These are phyloP conservation scores for Phytophthora megakarya DNA, from an alignment of 352 stramenopile genomes.

Conservation along the genomic window DNA sequence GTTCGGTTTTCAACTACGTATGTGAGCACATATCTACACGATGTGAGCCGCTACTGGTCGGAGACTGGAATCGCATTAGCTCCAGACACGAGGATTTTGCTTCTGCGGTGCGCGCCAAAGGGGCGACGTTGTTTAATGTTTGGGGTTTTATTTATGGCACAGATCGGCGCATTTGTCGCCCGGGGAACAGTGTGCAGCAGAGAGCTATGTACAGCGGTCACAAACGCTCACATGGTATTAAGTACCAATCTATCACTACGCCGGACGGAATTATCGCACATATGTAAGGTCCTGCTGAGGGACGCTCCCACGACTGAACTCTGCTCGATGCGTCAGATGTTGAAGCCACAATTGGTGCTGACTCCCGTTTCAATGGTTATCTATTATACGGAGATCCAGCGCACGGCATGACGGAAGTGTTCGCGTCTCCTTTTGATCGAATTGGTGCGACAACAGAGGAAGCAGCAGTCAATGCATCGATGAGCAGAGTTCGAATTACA, in stretches of 20 bases:
- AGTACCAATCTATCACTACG: neutral
- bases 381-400: slow-evolving; percentile 9
- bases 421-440: slow-evolving; percentile 9
- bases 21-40: neutral
- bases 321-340: neutral
- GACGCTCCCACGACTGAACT: neutral
- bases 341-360: too few species aligned
- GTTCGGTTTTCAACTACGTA: too few species aligned
- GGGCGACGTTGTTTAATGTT: neutral
- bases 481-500: slow-evolving; percentile 1
- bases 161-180: neutral
- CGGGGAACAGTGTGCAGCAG: neutral
- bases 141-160: neutral
- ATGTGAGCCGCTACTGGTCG: neutral
- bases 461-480: neutral
- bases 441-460: neutral
- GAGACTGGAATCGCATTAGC: neutral
- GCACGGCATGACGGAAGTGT: too few species aligned
- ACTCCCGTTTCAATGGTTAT: neutral
- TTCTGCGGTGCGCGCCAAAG: neutral
- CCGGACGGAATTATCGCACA: slow-evolving; percentile 2
- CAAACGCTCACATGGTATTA: neutral
- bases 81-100: slow-evolving; percentile 2
- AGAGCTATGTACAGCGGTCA: slow-evolving; percentile 2
- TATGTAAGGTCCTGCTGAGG: slow-evolving; percentile 1